These are phyloP conservation scores for Myrica gale DNA, from an alignment of 306 rosid species.

Conservation along the genomic window DNA sequence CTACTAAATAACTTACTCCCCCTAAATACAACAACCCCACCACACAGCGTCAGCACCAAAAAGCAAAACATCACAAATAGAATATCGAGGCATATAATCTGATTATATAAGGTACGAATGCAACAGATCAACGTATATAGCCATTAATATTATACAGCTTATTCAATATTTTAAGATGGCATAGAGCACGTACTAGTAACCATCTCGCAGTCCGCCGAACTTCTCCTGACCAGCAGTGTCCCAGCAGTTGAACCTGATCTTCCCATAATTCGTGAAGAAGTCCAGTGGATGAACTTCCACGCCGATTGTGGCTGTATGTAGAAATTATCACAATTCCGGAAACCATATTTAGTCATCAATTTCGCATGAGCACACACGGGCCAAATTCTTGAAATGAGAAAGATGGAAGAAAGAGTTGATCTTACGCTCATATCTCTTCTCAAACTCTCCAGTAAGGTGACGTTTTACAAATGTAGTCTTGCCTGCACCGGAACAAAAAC, in stretches of 20 bases:
- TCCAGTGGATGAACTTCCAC: conserved; percentile 38
- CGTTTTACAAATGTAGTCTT: conserved; percentile 39
- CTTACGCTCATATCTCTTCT: conserved; percentile 41
- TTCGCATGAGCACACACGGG: background rate
- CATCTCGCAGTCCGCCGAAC: conserved; percentile 37
- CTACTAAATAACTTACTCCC: background rate
- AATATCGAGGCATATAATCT: too few species aligned
- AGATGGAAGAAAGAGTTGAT: background rate
- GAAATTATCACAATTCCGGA: background rate
- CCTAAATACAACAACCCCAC: background rate
- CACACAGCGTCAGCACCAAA: too few species aligned
- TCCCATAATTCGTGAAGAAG: conserved; percentile 32
- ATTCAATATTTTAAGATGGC: background rate
- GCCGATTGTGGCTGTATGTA: conserved; percentile 25
- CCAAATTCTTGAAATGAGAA: background rate
- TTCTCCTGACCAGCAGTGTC: conserved; percentile 39
- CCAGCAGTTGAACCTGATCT: conserved; percentile 39
- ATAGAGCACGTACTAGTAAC: conserved; percentile 23
- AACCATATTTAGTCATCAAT: background rate
- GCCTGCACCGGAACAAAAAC: conserved; percentile 10
- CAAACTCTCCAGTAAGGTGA: conserved; percentile 36
- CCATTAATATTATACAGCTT: background rate
- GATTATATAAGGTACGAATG: background rate
- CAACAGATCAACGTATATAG: background rate
- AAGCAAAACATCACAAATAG: too few species aligned